Evolutionary conservation across 345 rosid species (phyloP).

Genomic region (Pugionium dolabratum): DNA sequence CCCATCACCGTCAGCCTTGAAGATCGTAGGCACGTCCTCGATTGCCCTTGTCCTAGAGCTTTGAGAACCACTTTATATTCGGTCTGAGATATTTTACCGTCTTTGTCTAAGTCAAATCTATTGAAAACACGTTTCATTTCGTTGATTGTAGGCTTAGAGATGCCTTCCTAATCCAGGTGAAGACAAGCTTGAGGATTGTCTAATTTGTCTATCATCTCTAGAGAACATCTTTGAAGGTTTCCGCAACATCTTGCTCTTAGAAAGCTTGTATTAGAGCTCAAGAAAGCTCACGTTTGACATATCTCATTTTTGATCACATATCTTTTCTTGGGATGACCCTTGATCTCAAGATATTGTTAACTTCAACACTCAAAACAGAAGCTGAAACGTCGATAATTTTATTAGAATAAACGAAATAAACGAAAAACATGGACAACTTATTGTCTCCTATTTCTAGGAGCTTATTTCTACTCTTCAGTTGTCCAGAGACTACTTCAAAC

Average conservation of each 20-base stretch:
- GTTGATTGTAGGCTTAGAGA: constrained; percentile 52
- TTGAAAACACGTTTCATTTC: constrained; percentile 75
- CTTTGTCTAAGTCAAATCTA: constrained; percentile 73
- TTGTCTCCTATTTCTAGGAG: too few relatives aligned
- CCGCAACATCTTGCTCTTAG: constrained; percentile 52
- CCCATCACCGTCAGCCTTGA: constrained; percentile 74
- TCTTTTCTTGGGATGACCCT: neutral
- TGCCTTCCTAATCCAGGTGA: constrained; percentile 32
- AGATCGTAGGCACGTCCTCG: constrained; percentile 63
- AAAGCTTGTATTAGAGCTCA: constrained; percentile 74
- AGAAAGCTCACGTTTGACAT: constrained; percentile 64
- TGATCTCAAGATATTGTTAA: neutral
- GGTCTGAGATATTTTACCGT: constrained; percentile 76
- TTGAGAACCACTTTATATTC: constrained; percentile 73
- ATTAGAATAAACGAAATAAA: too few relatives aligned
- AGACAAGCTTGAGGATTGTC: constrained; percentile 51
- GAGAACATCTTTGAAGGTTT: constrained; percentile 71
- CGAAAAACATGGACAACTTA: too few relatives aligned
- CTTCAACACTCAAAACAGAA: too few relatives aligned
- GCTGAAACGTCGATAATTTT: too few relatives aligned
- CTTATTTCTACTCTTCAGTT: too few relatives aligned
- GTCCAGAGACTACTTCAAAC: too few relatives aligned
- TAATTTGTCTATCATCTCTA: constrained; percentile 27
- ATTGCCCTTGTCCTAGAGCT: constrained; percentile 57
- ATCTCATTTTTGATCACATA: constrained; percentile 6